Conservation (phyloP, 1,284 basidiomycete genomes). For the Gastroboletus turbinatus region DNA sequence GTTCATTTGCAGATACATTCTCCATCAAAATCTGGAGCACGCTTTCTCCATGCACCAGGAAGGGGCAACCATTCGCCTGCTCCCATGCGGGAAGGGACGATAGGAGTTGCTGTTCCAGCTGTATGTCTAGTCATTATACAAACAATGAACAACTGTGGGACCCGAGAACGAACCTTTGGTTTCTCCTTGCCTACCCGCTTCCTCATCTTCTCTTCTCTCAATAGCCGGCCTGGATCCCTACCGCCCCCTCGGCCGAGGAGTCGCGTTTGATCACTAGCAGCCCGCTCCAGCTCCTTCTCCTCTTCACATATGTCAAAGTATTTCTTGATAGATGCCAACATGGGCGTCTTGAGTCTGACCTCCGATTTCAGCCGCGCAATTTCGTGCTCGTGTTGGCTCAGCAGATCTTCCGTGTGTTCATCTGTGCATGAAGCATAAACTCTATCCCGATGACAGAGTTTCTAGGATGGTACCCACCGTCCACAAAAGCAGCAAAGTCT, state of each 20-base stretch:
- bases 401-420: constrained; percentile 85
- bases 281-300: constrained; percentile 82
- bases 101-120: constrained; percentile 90
- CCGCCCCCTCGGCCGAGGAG: constrained; percentile 68
- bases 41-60: constrained; percentile 85
- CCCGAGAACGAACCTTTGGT: constrained; percentile 66
- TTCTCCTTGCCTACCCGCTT: constrained; percentile 95
- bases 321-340: constrained; percentile 79
- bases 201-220: constrained; percentile 96
- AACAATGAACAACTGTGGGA: constrained; percentile 3
- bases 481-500: constrained; percentile 78
- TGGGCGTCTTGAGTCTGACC: constrained; percentile 69
- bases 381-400: constrained; percentile 87
- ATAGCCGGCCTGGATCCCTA: constrained; percentile 73
- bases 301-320: constrained; percentile 93
- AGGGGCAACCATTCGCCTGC: constrained; percentile 69
- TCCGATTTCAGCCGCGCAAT: constrained; percentile 81
- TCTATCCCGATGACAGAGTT: not conserved
- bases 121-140: constrained; percentile 6
- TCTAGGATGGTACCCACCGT: constrained; percentile 53
- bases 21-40: constrained; percentile 81
- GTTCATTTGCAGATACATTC: constrained; percentile 63
- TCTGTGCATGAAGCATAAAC: constrained; percentile 46
- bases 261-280: constrained; percentile 76
- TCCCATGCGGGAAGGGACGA: constrained; percentile 87